Percentiles rank a stretch among this genome's conserved stretches.
Evolutionary conservation across 805 yeast species (phyloP).

Genomic region (Candida hungchunana): DNA sequence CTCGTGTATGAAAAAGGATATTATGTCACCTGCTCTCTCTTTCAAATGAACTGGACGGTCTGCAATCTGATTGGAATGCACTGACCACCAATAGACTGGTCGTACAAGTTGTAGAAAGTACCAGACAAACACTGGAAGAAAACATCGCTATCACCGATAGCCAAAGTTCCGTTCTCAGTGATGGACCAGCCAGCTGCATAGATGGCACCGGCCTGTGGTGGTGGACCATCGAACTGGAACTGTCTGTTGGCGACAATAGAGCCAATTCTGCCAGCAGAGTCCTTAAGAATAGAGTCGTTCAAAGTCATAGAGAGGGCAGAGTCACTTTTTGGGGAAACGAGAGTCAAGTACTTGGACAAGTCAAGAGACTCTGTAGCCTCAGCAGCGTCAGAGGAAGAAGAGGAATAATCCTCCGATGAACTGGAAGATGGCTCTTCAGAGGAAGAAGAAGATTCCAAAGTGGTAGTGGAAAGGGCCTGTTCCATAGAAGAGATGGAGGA

Average conservation of each 20-base stretch:
- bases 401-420: slow-evolving; percentile 2
- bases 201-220: slow-evolving; percentile 77
- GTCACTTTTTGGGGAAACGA: slow-evolving; percentile 40
- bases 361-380: slow-evolving; percentile 9
- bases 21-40: background rate
- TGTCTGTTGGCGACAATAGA: slow-evolving; percentile 80
- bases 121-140: slow-evolving; percentile 78
- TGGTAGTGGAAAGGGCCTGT: slow-evolving; percentile 39
- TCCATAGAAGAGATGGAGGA: slow-evolving; percentile 17
- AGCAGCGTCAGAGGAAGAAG: slow-evolving; percentile 8
- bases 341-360: slow-evolving; percentile 5
- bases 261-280: slow-evolving; percentile 64
- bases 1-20: no score
- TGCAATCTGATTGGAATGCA: slow-evolving; percentile 59
- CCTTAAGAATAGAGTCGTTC: slow-evolving; percentile 47
- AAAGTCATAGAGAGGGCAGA: slow-evolving; percentile 55
- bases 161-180: slow-evolving; percentile 53
- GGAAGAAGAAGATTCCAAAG: slow-evolving; percentile 5
- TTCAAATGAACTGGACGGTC: slow-evolving; percentile 55
- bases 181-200: slow-evolving; percentile 66
- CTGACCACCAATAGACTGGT: slow-evolving; percentile 54
- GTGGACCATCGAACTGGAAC: slow-evolving; percentile 84
- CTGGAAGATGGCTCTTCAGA: slow-evolving; percentile 4
- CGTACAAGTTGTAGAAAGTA: slow-evolving; percentile 74
- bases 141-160: slow-evolving; percentile 53